Conservation (phyloP, 768 basidiomycete genomes). For the Lactarius evosmus region DNA sequence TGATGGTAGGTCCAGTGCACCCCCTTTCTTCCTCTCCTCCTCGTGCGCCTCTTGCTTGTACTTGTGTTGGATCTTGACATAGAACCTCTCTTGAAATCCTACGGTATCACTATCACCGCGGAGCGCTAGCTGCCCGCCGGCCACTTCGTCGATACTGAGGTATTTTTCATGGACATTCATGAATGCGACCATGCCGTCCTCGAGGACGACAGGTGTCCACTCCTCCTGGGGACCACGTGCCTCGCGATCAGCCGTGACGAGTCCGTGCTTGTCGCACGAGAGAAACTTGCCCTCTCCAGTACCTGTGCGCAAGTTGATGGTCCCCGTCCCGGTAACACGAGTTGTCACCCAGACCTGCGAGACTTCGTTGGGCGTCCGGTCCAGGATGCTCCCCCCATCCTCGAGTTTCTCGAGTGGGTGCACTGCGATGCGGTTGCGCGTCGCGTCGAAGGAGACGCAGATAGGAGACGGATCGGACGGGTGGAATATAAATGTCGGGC, state of each 20-base stretch:
- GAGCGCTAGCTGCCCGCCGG: conserved; percentile 73
- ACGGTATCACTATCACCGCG: conserved; percentile 84
- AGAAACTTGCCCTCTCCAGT: conserved; percentile 89
- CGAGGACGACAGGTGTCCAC: conserved; percentile 81
- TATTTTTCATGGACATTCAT: conserved; percentile 90
- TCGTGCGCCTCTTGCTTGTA: conserved; percentile 78
- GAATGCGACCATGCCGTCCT: conserved; percentile 84
- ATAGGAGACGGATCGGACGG: conserved; percentile 78
- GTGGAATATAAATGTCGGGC: conserved; percentile 83
- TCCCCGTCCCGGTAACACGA: conserved; percentile 76
- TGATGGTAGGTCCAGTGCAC: conserved; percentile 30
- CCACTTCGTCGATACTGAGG: conserved; percentile 79
- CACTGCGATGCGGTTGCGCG: conserved; percentile 68
- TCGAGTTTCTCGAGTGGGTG: conserved; percentile 62
- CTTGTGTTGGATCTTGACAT: conserved; percentile 85
- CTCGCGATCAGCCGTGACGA: conserved; percentile 81
- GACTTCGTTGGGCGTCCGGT: conserved; percentile 74
- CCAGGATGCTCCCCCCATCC: conserved; percentile 48
- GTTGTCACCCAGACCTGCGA: conserved; percentile 91
- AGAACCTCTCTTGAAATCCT: conserved; percentile 83
- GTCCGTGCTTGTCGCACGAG: conserved; percentile 81
- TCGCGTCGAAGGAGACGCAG: conserved; percentile 73
- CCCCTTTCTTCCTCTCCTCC: conserved; percentile 52
- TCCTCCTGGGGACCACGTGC: conserved; percentile 93
- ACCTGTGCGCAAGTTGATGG: conserved; percentile 83